Percentiles rank a stretch among this genome's conserved stretches.
Conservation (phyloP, 164 flowering plant species). For the Cinnamomum micranthum region DNA sequence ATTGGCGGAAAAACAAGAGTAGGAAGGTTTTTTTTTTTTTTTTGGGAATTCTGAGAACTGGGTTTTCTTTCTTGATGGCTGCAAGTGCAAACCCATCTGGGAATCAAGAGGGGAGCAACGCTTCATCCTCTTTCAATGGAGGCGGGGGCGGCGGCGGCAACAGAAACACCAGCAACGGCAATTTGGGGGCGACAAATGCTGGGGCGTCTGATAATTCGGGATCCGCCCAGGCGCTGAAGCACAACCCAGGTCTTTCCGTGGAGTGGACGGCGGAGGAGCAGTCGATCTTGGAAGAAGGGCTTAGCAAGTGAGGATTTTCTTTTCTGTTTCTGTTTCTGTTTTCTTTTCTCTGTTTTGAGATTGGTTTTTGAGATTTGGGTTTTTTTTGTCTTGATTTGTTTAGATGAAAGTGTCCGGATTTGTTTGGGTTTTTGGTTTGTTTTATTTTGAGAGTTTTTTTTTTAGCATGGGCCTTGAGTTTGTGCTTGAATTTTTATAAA, state of each 20-base stretch:
- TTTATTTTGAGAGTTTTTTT: neutral
- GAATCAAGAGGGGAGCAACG: constrained; percentile 36
- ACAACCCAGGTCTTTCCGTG: constrained; percentile 51
- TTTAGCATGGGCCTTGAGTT: neutral
- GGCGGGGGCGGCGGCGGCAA: neutral
- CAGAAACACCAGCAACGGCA: constrained; percentile 20
- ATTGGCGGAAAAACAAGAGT: constrained; percentile 24
- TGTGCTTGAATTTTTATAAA: neutral
- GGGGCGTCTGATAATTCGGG: constrained; percentile 19
- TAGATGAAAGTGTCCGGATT: neutral
- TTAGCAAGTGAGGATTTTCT: constrained; percentile 34
- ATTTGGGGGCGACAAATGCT: constrained; percentile 4
- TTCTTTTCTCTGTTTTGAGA: neutral
- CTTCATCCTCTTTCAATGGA: constrained; percentile 26
- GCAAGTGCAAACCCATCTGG: constrained; percentile 46
- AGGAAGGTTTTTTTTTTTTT: neutral
- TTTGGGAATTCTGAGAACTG: constrained; percentile 12
- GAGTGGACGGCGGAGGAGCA: constrained; percentile 64
- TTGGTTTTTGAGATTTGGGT: neutral
- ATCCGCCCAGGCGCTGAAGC: constrained; percentile 32
- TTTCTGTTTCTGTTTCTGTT: neutral
- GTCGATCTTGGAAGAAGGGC: constrained; percentile 45
- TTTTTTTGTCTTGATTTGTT: constrained; percentile 1
- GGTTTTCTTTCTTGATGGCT: constrained; percentile 31
- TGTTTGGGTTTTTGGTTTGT: neutral